A percentile compares a stretch with the other conserved stretches of the same genome.
phyloP scores from a whole-genome alignment of 805 yeast genomes.

The Saccharomycopsis amapae region DNA sequence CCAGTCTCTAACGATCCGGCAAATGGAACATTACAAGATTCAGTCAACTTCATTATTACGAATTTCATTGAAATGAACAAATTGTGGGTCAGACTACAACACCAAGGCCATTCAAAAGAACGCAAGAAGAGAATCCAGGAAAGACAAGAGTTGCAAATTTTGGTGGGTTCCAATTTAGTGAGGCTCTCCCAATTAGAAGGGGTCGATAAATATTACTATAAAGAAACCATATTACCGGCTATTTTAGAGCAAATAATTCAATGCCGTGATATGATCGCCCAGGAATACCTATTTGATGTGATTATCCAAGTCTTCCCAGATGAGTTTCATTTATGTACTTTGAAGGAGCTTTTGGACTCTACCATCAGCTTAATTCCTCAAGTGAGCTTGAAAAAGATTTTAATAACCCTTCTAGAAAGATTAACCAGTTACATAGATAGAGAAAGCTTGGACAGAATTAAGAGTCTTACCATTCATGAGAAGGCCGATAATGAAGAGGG shows the following conservation, averaged over 20 bases:
- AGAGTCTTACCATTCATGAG: slow-evolving; percentile 22
- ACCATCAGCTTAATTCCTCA: slow-evolving; percentile 61
- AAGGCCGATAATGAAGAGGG: slow-evolving; percentile 18
- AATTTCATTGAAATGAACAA: slow-evolving; percentile 97
- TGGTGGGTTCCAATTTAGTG: slow-evolving; percentile 89
- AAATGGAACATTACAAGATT: slow-evolving; percentile 44
- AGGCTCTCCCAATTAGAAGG: slow-evolving; percentile 80
- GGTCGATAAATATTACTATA: slow-evolving; percentile 46
- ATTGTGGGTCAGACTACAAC: slow-evolving; percentile 93
- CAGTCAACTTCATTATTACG: slow-evolving; percentile 70
- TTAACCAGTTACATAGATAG: slow-evolving; percentile 47
- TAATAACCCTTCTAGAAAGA: slow-evolving; percentile 67
- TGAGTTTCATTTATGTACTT: slow-evolving; percentile 73
- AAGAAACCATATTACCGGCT: slow-evolving; percentile 58
- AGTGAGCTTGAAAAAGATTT: slow-evolving; percentile 58
- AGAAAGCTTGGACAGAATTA: slow-evolving; percentile 26
- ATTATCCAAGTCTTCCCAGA: slow-evolving; percentile 93
- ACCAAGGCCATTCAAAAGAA: slow-evolving; percentile 88
- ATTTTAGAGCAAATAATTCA: slow-evolving; percentile 86
- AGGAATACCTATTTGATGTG: slow-evolving; percentile 85
- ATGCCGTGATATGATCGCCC: slow-evolving; percentile 88
- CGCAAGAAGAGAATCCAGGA: slow-evolving; percentile 66
- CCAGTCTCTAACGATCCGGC: slow-evolving; percentile 23
- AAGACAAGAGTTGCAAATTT: slow-evolving; percentile 79
- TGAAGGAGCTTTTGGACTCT: slow-evolving; percentile 59